Evolutionary conservation across 768 basidiomycete genomes (phyloP).

Genomic region (Austroboletus eburneus): DNA sequence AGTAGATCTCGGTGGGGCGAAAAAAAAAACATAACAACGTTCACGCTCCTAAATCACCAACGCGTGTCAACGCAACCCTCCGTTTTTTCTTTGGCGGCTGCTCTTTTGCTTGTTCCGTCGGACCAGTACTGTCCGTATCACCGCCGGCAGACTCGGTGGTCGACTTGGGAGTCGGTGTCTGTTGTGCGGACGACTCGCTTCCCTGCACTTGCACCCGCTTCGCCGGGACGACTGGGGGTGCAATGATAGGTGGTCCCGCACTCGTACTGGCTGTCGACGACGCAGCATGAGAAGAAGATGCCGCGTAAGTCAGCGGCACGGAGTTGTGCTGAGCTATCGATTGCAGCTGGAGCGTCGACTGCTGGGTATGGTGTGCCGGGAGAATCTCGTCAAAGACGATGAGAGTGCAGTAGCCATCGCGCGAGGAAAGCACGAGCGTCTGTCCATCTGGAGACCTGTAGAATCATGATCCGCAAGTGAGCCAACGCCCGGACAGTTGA

Average conservation of each 20-base stretch:
- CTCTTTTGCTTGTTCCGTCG: conserved; percentile 21
- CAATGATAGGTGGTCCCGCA: conserved; percentile 31
- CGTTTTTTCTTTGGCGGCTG: conserved; percentile 86
- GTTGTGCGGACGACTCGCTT: conserved; percentile 8
- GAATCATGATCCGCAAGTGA: conserved; percentile 1
- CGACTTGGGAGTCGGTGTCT: conserved; percentile 27
- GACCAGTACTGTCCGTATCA: conserved; percentile 3
- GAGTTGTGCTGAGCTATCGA: conserved; percentile 86
- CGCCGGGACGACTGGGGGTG: conserved; percentile 28
- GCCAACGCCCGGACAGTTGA: not conserved
- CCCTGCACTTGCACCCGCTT: conserved; percentile 37
- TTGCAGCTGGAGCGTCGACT: conserved; percentile 85
- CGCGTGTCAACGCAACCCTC: conserved; percentile 68
- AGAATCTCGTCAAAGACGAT: conserved; percentile 94
- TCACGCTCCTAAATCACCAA: conserved; percentile 50
- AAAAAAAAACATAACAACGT: conserved; percentile 4
- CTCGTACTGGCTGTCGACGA: conserved; percentile 30
- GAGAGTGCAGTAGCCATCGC: conserved; percentile 97
- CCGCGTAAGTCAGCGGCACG: conserved; percentile 48
- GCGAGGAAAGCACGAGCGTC: conserved; percentile 82
- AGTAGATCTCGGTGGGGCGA: not conserved
- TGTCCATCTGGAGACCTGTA: conserved; percentile 94
- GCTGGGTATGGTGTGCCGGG: conserved; percentile 83
- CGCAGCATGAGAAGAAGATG: conserved; percentile 11
- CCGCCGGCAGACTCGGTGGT: conserved; percentile 23